Evolutionary conservation across 2,329 filamentous ascomycete genomes (phyloP).

Genomic region (Penicillium occitanis): DNA sequence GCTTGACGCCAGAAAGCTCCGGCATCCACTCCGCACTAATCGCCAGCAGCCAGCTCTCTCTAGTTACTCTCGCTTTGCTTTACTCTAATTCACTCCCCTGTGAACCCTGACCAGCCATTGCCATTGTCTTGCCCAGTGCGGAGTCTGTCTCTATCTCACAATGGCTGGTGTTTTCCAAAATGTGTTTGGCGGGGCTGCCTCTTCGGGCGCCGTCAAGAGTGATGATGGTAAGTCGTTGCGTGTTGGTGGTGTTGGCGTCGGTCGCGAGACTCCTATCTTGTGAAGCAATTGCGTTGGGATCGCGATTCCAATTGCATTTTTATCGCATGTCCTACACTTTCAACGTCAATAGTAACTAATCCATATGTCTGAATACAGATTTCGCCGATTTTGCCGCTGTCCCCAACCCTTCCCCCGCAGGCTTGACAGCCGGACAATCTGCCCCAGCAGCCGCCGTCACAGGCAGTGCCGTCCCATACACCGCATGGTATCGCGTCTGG

Average conservation of each 20-base stretch:
- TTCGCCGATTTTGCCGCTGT: conserved; percentile 74
- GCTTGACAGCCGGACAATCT: conserved; percentile 46
- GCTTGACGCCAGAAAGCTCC: conserved; percentile 9
- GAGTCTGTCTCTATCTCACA: conserved; percentile 24
- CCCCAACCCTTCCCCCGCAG: conserved; percentile 62
- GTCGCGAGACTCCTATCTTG: conserved; percentile 12
- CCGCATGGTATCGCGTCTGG: conserved; percentile 95
- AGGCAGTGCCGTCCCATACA: conserved; percentile 66
- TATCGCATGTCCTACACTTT: conserved; percentile 8
- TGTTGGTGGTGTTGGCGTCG: neutral
- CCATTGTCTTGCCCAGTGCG: conserved; percentile 1
- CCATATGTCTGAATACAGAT: neutral
- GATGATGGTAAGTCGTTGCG: conserved; percentile 37
- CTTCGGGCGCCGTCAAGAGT: conserved; percentile 31
- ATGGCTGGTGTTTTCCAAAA: conserved; percentile 45
- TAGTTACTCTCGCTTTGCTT: conserved; percentile 1
- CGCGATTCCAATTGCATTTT: neutral
- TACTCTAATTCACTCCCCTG: conserved; percentile 11
- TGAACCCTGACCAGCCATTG: conserved; percentile 6
- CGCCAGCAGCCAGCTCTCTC: conserved; percentile 22
- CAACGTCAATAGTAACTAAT: neutral
- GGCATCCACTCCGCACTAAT: conserved; percentile 12
- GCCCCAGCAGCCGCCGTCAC: conserved; percentile 41
- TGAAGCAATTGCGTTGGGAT: neutral
- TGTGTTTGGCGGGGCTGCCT: conserved; percentile 37